Evolutionary conservation across 768 basidiomycete species (phyloP), one percentile per base, ranked within the genome.

Genomic region (Hydnum rufescens): DNA sequence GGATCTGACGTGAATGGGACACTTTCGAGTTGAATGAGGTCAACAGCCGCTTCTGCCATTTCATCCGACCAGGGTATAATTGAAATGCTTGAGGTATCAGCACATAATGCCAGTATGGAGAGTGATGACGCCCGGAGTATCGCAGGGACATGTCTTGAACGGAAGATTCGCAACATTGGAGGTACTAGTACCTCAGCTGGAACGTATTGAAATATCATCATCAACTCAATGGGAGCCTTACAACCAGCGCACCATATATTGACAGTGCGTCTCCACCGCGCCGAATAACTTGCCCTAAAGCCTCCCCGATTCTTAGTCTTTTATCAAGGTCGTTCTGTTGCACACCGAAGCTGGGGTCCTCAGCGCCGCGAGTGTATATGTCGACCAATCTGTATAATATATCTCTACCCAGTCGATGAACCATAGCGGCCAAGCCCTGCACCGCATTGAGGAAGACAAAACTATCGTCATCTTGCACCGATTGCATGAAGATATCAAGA

Each of bases 401-500:
- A 6, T 86, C 80, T 57, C 73, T 74, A 2, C 85, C 86, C 55
- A 78, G 76, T 1, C 69, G 70, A 22, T 13, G 13, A 0, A 82
- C 88, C 74, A 96, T 79, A 3, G 74, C 77, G n/a, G 80, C 75
- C 1, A 97, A 71, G 0, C 92, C 92, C 59, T 90, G 86, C 13
- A 93, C 81, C 0, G 84, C 89, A 60, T 89, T 89, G 51, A 96
- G 68, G 61, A 88, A 96, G 52, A 96, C 77, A 64, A 89, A 96
- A n/a, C 86, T 88, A 60, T 97, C 93, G 34, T 90, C 83, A 55
- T 95, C 89, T 60, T 87, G 82, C 3, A 92, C 65, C 0, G 79
- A 74, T 60, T 85, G 78, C 56, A 92, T 64, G 63, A 96, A 93
- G 52, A 95, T 81, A 28, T 83, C 82, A 44, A 90, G 66, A 57